Evolutionary conservation across 2,329 filamentous ascomycete species (phyloP).

Genomic region (Dothistroma septosporum): DNA sequence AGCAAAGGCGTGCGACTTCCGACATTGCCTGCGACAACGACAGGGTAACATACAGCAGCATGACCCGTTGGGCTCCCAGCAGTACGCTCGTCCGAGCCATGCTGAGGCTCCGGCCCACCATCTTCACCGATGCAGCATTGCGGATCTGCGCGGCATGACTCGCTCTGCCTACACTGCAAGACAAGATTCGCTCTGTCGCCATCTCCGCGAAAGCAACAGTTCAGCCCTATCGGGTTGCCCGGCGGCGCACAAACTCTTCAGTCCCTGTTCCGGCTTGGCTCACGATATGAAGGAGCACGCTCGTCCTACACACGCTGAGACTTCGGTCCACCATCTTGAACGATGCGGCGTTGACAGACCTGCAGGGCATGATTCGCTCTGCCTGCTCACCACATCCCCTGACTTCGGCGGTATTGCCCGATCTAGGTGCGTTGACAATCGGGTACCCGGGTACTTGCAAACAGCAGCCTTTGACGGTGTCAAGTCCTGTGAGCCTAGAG

Average conservation of each 20-base stretch:
- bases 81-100: not conserved
- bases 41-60: not conserved
- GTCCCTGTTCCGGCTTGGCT: not conserved
- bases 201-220: not conserved
- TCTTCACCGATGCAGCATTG: not conserved
- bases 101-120: not conserved
- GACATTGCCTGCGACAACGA: not conserved
- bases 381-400: not conserved
- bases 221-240: not conserved
- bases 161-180: not conserved
- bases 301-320: not conserved
- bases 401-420: not conserved
- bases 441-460: not conserved
- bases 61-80: not conserved
- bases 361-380: slow-evolving; percentile 3
- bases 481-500: slow-evolving; percentile 1
- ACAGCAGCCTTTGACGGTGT: not conserved
- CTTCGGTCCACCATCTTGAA: not conserved
- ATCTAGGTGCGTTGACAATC: not conserved
- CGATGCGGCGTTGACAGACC: not conserved
- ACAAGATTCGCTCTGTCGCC: not conserved
- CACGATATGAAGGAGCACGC: not conserved
- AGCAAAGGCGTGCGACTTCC: not conserved
- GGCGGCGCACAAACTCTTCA: not conserved
- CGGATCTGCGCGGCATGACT: not conserved